Base-by-base conservation (phyloP, 768 basidiomycete genomes). In the Termitomyces sp. region DNA sequence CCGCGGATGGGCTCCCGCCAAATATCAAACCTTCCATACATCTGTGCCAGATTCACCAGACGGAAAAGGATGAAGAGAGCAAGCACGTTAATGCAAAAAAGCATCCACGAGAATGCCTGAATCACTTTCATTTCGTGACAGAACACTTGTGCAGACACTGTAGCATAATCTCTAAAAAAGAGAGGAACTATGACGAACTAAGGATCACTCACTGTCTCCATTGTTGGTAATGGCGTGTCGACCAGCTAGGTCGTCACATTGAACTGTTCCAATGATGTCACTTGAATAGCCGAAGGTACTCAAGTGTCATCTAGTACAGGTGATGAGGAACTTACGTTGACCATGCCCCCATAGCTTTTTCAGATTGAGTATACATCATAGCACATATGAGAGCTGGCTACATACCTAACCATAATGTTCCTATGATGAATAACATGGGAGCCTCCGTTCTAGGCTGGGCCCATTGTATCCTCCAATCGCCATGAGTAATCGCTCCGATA, bases 121-220 rank as follows among this genome's bases (percentile, higher is more conserved):
- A 90, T 78, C 46, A 85, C 85, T 70, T 88, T 89, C 86, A 91
- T 88, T 67, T 90, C 82, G 68, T 89, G 87, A 68, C 91, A 93
- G 62, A 80, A 91, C 27, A 73, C 68, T 62, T 75, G 74, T 8
- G 72, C 71, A 51, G 81, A 80, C 56, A 82, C 91, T 91, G 53
- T n/a, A 44, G 52, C 10, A 30, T 51, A 24, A 36, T 33, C 22
- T 26, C n/a, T 32, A 47, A 62, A 60, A 59, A 61, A 49, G 34
- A 13, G 32, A 44, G 14, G 44, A 37, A 32, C 20, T 37, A 43
- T 34, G 12, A 47, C 30, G 52, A 53, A 51, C 4, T 20, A 9
- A 7, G 18, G 34, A 49, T 27, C 32, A 70, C 82, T 68, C 65
- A 89, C 88, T 83, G 14, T 69, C 64, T 52, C 86, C 84, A 58